A percentile compares a stretch with the other conserved stretches of the same genome.
Evolutionary conservation across 2,329 filamentous ascomycete species (phyloP).

Genomic region (Ophiostoma quercus): DNA sequence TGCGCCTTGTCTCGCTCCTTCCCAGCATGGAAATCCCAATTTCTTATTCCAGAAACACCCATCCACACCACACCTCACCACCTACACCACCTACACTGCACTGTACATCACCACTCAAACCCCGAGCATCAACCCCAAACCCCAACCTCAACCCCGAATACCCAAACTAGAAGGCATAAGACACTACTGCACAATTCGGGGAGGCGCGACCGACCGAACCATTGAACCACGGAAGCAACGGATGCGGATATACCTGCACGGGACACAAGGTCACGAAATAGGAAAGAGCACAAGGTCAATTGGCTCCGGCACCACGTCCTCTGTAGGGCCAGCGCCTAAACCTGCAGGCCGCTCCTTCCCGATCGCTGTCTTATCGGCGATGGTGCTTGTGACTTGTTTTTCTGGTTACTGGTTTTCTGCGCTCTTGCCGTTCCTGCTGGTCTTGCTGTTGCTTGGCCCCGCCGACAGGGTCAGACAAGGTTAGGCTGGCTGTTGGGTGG

Average conservation of each 20-base stretch:
- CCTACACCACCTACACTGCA: neutral
- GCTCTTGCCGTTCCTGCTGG: neutral
- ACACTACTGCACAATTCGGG: neutral
- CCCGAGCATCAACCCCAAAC: neutral
- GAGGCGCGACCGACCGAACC: slow-evolving; percentile 10
- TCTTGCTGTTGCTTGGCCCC: neutral
- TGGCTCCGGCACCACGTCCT: neutral
- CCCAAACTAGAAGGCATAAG: neutral
- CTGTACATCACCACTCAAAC: neutral
- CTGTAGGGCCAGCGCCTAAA: neutral
- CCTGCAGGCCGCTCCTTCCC: slow-evolving; percentile 14
- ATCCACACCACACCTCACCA: neutral
- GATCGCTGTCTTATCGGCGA: slow-evolving; percentile 17
- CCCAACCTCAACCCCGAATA: neutral
- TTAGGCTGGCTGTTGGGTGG: slow-evolving; percentile 14
- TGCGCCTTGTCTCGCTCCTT: slow-evolving; percentile 1
- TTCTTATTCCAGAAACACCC: neutral
- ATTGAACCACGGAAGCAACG: neutral
- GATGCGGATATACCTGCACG: neutral
- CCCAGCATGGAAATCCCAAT: neutral
- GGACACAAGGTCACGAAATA: neutral
- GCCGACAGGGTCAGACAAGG: neutral
- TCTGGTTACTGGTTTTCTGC: neutral
- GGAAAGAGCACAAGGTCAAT: slow-evolving; percentile 7
- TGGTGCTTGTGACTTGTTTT: neutral